Base-by-base conservation (phyloP, 352 stramenopile genomes). In the Peronospora tabacina region DNA sequence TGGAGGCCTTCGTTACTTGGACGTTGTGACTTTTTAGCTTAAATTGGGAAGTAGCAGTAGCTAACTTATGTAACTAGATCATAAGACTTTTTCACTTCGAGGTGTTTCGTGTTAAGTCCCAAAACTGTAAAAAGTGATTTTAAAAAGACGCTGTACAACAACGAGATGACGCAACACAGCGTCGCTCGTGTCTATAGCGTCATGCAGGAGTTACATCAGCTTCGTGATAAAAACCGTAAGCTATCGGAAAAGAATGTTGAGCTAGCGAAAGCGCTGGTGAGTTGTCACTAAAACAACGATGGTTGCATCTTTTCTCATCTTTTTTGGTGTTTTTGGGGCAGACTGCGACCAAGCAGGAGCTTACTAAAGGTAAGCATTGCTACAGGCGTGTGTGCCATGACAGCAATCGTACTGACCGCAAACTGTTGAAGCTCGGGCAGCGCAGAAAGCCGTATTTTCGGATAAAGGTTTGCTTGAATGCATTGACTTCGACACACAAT, bases 251-350 rank as follows among this genome's bases (percentile, higher is more conserved):
- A 72, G 43, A 89, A 89, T 56, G 57, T 59, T 26, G 60, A 83
- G 8, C 52, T 89, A 20, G 78, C 78, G 2, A 85, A 79, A 61
- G 66, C 77, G 35, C 40, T 89, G 70, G 78, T 82, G 22, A 43
- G 62, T 48, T 39, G 36, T 20, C 20, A 47, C 10, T 33, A 15
- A 12, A 44, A 39, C 17, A 44, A n/a, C 15, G 35, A 35, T 17
- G 26, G 5, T 30, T 42, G 15, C 26, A 8, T 36, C 11, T 43
- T n/a, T n/a, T 40, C 26, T 53, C 5, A 22, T 41, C 16, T 29
- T 40, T 44, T 16, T 45, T 54, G 39, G 2, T 36, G 8, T 29
- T 43, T 35, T 45, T 35, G 24, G 22, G 20, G 22, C 16, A 88
- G 77, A 88, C 82, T 46, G 47, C 58, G 35, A 67, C 54, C 34